Evolutionary conservation across 805 yeast genomes (phyloP), one percentile per base, ranked within the genome.

Genomic region (Kuraishia molischiana): DNA sequence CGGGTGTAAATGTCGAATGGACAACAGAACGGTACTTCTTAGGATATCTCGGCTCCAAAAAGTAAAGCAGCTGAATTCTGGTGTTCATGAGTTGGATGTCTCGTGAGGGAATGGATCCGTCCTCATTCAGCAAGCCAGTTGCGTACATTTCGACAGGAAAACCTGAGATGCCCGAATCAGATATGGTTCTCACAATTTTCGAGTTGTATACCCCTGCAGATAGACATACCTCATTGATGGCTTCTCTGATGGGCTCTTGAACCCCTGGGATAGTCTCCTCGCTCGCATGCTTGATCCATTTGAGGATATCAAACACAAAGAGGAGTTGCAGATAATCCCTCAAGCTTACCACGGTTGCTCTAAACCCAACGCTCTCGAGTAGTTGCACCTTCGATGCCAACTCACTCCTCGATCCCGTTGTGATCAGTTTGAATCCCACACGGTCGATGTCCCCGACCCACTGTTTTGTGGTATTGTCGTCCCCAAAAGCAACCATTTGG

Each of bases 11-110:
- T 1, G 75, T 51, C 20, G 65, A 59, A 35, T 72, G 68, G 14
- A 83, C 38, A 5, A 53, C 52, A 32, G 62, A 65, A 50, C 92
- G 66, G 5, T 70, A 48, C 3, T 48, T 45, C 40, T 78, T 77
- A 59, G 77, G 64, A 24, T 69, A 69, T 44, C 92, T 63, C 29
- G 73, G 64, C 42, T 82, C 84, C 41, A 79, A 71, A 41, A 64
- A 67, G 28, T 80, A 55, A 18, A 83, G 47, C 46, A 62, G 66
- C 50, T 81, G 87, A 10, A 82, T 49, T 46, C 85, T 64, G 13
- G 84, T 66, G 5, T 11, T 11, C 10, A 11, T 22, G 11, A 22
- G 10, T 8, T 22, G 10, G 10, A 22, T 8, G 8, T 22, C 10
- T 8, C 26, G 10, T 22, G 8, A 8, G 8, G 26, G 26, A 22